A percentile compares a stretch with the other conserved stretches of the same genome.
These are phyloP conservation scores for Penicillium paradoxum DNA, from an alignment of 495 filamentous ascomycete species.

Conservation along the genomic window DNA sequence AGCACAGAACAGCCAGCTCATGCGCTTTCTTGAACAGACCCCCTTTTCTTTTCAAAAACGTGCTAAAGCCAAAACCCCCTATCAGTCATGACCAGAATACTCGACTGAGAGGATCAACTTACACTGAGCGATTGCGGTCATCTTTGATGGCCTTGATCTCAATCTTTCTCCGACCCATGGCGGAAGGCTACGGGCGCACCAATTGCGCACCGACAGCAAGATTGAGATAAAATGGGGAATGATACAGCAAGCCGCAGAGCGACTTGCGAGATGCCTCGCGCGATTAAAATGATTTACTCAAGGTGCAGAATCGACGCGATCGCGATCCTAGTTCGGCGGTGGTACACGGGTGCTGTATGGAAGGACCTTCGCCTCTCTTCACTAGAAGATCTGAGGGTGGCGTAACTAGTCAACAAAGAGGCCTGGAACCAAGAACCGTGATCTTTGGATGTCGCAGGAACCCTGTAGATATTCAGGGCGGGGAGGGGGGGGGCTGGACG, in stretches of 20 bases:
- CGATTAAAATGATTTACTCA: neutral
- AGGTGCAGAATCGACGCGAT: constrained; percentile 5
- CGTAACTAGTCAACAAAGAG: constrained; percentile 1
- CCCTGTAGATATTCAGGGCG: neutral
- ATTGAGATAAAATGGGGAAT: neutral
- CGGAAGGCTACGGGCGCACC: constrained; percentile 15
- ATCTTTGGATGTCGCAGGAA: constrained; percentile 2
- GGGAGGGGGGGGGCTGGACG: constrained; percentile 3
- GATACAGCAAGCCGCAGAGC: neutral
- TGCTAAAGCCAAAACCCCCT: constrained; percentile 50
- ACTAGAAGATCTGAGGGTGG: neutral
- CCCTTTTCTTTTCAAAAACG: constrained; percentile 97
- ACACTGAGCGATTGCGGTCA: constrained; percentile 98
- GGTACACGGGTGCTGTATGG: neutral
- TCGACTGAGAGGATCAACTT: constrained; percentile 38
- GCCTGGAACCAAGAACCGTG: neutral
- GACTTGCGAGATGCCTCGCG: neutral
- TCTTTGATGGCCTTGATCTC: constrained; percentile 99
- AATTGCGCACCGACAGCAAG: constrained; percentile 4
- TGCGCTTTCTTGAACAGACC: constrained; percentile 99
- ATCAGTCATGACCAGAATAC: neutral
- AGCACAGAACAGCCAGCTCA: constrained; percentile 95
- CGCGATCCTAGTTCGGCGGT: neutral
- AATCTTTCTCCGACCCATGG: constrained; percentile 75
- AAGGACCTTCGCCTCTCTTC: neutral